These are phyloP conservation scores for Ilyonectria mors-panacis DNA, from an alignment of 2,329 filamentous ascomycete species.

Conservation along the genomic window DNA sequence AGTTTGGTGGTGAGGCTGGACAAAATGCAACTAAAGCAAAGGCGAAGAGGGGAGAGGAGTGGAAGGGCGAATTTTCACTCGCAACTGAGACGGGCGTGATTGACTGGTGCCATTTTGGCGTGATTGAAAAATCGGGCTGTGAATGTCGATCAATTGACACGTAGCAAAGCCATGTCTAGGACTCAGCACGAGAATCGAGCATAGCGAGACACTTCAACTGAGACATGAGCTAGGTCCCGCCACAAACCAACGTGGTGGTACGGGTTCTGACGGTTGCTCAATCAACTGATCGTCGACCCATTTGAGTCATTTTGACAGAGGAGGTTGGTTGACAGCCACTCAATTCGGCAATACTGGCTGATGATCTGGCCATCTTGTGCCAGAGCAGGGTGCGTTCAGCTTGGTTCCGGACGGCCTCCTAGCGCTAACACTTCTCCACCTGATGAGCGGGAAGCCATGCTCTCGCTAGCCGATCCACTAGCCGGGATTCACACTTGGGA, in stretches of 20 bases:
- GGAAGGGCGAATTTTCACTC: neutral
- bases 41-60: neutral
- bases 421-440: too few species aligned
- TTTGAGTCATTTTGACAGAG: constrained; percentile 39
- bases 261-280: neutral
- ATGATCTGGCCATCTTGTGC: constrained; percentile 10
- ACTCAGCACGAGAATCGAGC: neutral
- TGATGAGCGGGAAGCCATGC: neutral
- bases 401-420: neutral
- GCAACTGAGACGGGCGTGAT: neutral
- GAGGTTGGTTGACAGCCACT: constrained; percentile 35
- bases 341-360: constrained; percentile 21
- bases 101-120: neutral
- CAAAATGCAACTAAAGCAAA: neutral
- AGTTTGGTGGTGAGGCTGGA: neutral
- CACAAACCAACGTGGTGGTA: neutral
- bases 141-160: constrained; percentile 32
- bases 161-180: constrained; percentile 14
- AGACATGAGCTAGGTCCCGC: constrained; percentile 33
- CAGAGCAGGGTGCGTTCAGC: neutral
- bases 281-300: constrained; percentile 4
- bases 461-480: neutral
- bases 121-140: constrained; percentile 36
- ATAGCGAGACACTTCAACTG: constrained; percentile 40
- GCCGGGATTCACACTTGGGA: too few species aligned